Conservation (phyloP, 2,329 filamentous ascomycete species). For the Penicillium aurantiogriseum region DNA sequence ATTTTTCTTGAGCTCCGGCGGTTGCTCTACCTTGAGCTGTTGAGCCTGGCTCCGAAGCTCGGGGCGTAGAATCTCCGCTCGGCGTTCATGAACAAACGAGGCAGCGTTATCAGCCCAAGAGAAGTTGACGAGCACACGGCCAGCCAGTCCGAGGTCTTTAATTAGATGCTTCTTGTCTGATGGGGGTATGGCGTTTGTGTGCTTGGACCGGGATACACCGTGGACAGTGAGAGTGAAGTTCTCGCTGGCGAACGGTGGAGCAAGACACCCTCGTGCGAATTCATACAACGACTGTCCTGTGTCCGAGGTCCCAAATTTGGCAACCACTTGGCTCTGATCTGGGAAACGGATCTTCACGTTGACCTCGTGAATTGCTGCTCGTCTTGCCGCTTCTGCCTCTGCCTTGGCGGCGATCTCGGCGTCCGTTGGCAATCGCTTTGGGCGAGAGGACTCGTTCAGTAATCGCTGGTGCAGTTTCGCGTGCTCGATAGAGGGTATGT, state of each 20-base stretch:
- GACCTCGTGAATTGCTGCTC: conserved; percentile 66
- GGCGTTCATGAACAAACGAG: conserved; percentile 51
- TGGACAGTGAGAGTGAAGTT: conserved; percentile 71
- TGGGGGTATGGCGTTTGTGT: conserved; percentile 36
- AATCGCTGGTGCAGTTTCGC: conserved; percentile 75
- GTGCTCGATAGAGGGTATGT: conserved; percentile 77
- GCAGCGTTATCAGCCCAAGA: conserved; percentile 67
- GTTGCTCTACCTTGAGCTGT: conserved; percentile 55
- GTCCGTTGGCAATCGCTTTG: conserved; percentile 78
- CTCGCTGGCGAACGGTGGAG: conserved; percentile 53
- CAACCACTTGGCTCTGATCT: conserved; percentile 75
- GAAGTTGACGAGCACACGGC: conserved; percentile 72
- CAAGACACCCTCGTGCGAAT: conserved; percentile 71
- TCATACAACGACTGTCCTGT: conserved; percentile 71
- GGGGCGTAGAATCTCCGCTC: conserved; percentile 58
- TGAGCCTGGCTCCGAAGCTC: conserved; percentile 63
- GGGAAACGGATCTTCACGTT: conserved; percentile 82
- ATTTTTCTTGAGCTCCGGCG: conserved; percentile 51
- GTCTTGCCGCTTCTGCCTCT: conserved; percentile 62
- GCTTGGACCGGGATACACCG: conserved; percentile 25
- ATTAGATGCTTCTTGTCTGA: conserved; percentile 60
- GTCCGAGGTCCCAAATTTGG: conserved; percentile 65
- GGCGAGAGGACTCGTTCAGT: conserved; percentile 72
- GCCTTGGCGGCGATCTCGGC: conserved; percentile 72
- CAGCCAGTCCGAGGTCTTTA: conserved; percentile 66